Conservation (phyloP, 768 basidiomycete genomes). For the Pleurotus platypus region DNA sequence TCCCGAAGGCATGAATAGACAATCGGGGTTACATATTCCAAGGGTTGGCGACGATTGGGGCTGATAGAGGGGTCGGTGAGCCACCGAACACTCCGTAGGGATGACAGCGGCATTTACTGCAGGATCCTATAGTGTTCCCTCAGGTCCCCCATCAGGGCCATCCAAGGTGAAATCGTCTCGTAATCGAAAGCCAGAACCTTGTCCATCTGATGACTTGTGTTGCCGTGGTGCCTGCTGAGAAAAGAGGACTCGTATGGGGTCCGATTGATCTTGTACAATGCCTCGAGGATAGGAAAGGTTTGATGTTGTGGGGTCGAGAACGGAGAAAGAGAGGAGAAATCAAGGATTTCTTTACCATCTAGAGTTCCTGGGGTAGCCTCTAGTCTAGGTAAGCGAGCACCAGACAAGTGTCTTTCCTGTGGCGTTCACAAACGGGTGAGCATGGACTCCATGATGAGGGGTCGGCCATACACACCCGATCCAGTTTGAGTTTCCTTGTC, state of each 20-base stretch:
- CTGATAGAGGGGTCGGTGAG: slow-evolving; percentile 30
- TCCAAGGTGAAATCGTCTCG: slow-evolving; percentile 72
- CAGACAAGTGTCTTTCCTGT: slow-evolving; percentile 29
- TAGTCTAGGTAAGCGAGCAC: not conserved
- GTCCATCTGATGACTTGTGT: slow-evolving; percentile 22
- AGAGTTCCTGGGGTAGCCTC: not conserved
- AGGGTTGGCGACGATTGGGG: slow-evolving; percentile 46
- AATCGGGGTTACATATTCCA: slow-evolving; percentile 49
- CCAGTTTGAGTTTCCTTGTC: slow-evolving; percentile 43
- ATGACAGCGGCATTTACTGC: slow-evolving; percentile 37
- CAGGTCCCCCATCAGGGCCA: slow-evolving; percentile 70
- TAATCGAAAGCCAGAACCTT: slow-evolving; percentile 60
- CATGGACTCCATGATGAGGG: not conserved
- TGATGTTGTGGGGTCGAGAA: slow-evolving; percentile 18
- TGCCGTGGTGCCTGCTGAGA: slow-evolving; percentile 48
- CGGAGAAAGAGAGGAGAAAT: slow-evolving; percentile 33
- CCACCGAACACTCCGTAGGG: not conserved
- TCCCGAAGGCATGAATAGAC: slow-evolving; percentile 57
- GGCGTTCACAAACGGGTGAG: slow-evolving; percentile 8
- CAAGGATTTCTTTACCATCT: slow-evolving; percentile 15
- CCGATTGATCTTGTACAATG: slow-evolving; percentile 51
- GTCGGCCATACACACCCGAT: slow-evolving; percentile 26
- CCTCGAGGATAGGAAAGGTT: slow-evolving; percentile 38
- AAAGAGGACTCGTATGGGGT: slow-evolving; percentile 70
- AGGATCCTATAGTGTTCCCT: slow-evolving; percentile 57